Evolutionary conservation across 1,284 basidiomycete genomes (phyloP).

Genomic region (Naganishia sp.): DNA sequence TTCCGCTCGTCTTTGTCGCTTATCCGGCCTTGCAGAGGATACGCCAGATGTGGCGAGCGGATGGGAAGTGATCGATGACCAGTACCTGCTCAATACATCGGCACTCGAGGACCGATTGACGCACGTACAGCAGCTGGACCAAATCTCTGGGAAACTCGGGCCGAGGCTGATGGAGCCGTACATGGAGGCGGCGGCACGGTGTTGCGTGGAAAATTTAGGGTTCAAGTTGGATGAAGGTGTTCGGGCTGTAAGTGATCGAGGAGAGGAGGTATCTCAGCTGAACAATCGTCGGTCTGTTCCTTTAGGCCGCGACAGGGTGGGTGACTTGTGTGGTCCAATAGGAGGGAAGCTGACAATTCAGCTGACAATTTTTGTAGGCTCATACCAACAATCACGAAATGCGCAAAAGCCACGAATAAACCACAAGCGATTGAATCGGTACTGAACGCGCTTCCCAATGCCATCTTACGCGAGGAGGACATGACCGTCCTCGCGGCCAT

Average conservation of each 20-base stretch:
- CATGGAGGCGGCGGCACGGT: conserved; percentile 6
- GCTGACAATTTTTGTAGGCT: neutral
- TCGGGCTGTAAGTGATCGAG: conserved; percentile 3
- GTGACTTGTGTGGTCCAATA: neutral
- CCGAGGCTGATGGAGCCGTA: conserved; percentile 15
- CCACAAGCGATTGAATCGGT: conserved; percentile 9
- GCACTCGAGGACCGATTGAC: conserved; percentile 17
- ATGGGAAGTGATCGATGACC: conserved; percentile 22
- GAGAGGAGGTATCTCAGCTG: neutral
- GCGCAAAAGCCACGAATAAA: conserved; percentile 4
- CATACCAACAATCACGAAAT: conserved; percentile 14
- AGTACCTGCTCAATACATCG: conserved; percentile 22
- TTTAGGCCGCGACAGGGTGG: conserved; percentile 14
- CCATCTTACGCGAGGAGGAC: conserved; percentile 25
- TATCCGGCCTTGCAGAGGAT: neutral
- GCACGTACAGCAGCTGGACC: conserved; percentile 14
- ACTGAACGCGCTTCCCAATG: conserved; percentile 7
- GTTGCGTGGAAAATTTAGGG: conserved; percentile 22
- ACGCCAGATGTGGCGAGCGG: conserved; percentile 3
- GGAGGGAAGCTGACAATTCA: neutral
- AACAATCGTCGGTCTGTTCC: neutral
- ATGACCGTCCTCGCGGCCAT: conserved; percentile 15
- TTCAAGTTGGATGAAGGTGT: conserved; percentile 31
- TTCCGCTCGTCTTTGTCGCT: neutral
- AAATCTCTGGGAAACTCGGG: conserved; percentile 8